phyloP scores from a whole-genome alignment of 306 rosid genomes.

The Corylus avellana region DNA sequence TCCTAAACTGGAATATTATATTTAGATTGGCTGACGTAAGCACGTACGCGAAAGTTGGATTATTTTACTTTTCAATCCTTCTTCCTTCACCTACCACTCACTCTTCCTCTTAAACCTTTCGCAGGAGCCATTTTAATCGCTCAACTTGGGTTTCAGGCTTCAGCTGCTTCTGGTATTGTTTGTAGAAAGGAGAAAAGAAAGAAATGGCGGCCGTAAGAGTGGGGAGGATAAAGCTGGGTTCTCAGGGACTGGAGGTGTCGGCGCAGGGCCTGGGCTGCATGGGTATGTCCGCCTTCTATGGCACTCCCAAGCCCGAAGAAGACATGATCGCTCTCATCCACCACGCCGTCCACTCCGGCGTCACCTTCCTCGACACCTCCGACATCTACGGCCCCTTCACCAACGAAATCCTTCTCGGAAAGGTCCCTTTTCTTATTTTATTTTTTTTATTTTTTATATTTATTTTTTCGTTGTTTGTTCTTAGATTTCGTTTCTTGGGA shows the following conservation, averaged over 20 bases:
- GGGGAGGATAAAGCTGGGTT: slow-evolving; percentile 43
- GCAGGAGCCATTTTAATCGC: too few species aligned
- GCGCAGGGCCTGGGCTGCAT: slow-evolving; percentile 57
- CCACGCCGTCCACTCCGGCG: slow-evolving; percentile 54
- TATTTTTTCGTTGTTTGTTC: neutral
- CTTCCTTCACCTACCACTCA: too few species aligned
- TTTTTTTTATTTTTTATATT: neutral
- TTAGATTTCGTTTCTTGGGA: neutral
- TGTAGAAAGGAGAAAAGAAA: neutral
- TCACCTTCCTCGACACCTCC: slow-evolving; percentile 68
- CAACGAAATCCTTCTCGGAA: slow-evolving; percentile 51
- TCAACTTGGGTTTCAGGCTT: too few species aligned
- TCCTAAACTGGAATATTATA: too few species aligned
- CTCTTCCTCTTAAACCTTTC: too few species aligned
- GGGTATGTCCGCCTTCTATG: slow-evolving; percentile 72
- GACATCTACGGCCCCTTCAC: slow-evolving; percentile 55
- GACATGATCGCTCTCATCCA: slow-evolving; percentile 71
- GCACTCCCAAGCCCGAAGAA: slow-evolving; percentile 59
- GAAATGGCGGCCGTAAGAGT: slow-evolving; percentile 21
- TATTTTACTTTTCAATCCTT: too few species aligned
- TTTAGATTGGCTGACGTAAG: too few species aligned
- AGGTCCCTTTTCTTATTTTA: slow-evolving; percentile 16
- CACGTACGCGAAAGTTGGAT: too few species aligned
- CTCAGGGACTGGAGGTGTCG: slow-evolving; percentile 43
- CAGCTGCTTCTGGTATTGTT: slow-evolving; percentile 23